phyloP scores from a whole-genome alignment of 2,329 filamentous ascomycete genomes.

The Sporothrix pallida region DNA sequence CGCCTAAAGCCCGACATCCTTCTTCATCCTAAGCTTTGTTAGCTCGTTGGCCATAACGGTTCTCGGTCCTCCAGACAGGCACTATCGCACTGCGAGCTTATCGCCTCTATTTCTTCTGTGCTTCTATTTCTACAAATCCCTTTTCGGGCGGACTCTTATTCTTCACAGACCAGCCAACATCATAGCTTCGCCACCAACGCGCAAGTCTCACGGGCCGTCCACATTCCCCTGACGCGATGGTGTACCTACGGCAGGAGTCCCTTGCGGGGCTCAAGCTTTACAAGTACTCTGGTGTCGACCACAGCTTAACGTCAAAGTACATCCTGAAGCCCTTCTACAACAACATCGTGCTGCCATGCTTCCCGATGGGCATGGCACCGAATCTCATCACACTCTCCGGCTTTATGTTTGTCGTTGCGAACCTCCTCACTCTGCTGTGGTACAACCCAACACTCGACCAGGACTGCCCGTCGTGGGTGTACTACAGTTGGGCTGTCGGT shows the following conservation, averaged over 20 bases:
- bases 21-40: conserved; percentile 10
- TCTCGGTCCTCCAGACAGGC: not conserved
- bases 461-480: conserved; percentile 94
- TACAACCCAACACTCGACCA: conserved; percentile 93
- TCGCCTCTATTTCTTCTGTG: not conserved
- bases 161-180: not conserved
- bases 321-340: conserved; percentile 98
- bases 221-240: conserved; percentile 62
- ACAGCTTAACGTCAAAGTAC: conserved; percentile 87
- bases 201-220: not conserved
- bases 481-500: conserved; percentile 86
- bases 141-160: not conserved
- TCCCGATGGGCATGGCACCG: conserved; percentile 93
- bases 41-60: not conserved
- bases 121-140: not conserved
- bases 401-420: conserved; percentile 86
- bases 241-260: conserved; percentile 91
- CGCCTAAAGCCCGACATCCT: conserved; percentile 16
- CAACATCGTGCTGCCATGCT: conserved; percentile 89
- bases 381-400: conserved; percentile 88
- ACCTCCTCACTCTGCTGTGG: conserved; percentile 91
- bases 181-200: not conserved
- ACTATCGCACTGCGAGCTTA: not conserved
- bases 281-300: conserved; percentile 93
- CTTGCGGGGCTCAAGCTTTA: conserved; percentile 89